These are phyloP conservation scores for Ophiostoma sp. DNA, from an alignment of 2,329 filamentous ascomycete species.

Conservation along the genomic window DNA sequence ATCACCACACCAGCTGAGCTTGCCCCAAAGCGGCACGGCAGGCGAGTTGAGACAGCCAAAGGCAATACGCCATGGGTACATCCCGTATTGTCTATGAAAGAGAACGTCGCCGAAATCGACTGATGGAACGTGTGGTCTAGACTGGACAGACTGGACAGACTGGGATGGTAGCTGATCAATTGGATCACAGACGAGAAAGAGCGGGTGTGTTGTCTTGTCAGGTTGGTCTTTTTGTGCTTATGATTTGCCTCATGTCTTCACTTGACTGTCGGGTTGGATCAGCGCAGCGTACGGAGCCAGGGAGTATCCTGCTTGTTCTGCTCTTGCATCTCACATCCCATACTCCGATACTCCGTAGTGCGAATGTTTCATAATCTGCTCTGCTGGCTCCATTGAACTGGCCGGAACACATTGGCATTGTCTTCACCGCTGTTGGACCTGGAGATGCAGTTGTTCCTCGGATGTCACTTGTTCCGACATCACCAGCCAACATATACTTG, in stretches of 20 bases:
- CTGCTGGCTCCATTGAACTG: not conserved
- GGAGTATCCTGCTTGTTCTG: no score
- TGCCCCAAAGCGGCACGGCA: no score
- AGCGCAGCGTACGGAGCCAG: no score
- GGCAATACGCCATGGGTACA: no score
- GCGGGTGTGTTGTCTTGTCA: not conserved
- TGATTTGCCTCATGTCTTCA: not conserved
- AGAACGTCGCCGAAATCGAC: not conserved
- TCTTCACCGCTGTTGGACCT: not conserved
- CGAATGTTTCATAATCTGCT: not conserved
- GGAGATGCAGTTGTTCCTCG: not conserved
- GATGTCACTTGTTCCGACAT: not conserved
- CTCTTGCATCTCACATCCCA: no score
- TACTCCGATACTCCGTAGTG: no score
- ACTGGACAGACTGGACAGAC: not conserved
- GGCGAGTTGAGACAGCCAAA: not conserved
- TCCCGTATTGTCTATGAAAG: not conserved
- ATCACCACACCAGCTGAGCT: not conserved
- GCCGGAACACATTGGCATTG: not conserved
- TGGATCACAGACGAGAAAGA: not conserved
- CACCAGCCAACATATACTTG: no score
- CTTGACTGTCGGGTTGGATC: not conserved
- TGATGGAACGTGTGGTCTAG: not conserved
- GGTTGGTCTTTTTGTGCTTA: conserved; percentile 5
- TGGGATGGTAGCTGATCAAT: not conserved